Conservation (phyloP, 139 green algal genomes). For the Raphidocelis subcapitata region DNA sequence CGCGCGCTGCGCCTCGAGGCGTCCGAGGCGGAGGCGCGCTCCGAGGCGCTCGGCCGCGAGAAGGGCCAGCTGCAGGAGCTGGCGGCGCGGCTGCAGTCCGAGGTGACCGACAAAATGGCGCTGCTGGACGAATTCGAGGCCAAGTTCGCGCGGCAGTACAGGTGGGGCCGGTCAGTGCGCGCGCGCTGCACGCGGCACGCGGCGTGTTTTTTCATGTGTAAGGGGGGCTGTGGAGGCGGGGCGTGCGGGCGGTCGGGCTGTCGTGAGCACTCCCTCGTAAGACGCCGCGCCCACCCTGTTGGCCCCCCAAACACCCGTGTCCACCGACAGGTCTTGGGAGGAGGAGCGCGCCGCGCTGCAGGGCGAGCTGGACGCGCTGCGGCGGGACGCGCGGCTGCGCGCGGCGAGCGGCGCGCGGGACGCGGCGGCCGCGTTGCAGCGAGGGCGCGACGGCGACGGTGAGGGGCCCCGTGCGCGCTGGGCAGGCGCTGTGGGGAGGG, state of each 20-base stretch:
- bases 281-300: too few relatives aligned
- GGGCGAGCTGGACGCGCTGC: constrained; percentile 44
- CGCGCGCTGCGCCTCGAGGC: constrained; percentile 35
- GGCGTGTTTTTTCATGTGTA: not conserved
- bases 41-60: constrained; percentile 5
- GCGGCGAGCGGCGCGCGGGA: too few relatives aligned
- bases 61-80: constrained; percentile 3
- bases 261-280: too few relatives aligned
- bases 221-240: not conserved
- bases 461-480: too few relatives aligned
- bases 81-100: constrained; percentile 41
- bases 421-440: too few relatives aligned
- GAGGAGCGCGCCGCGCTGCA: constrained; percentile 45
- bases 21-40: constrained; percentile 16
- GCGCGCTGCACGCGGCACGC: not conserved
- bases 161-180: constrained; percentile 14
- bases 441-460: too few relatives aligned
- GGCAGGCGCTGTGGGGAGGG: too few relatives aligned
- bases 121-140: constrained; percentile 73
- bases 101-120: constrained; percentile 60
- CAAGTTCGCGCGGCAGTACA: constrained; percentile 59
- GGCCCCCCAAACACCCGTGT: not conserved
- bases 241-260: too few relatives aligned
- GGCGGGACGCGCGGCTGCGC: constrained; percentile 14
- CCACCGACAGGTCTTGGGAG: constrained; percentile 47